Conservation (phyloP, 2,329 filamentous ascomycete species). For the Berkeleyomyces rouxiae region DNA sequence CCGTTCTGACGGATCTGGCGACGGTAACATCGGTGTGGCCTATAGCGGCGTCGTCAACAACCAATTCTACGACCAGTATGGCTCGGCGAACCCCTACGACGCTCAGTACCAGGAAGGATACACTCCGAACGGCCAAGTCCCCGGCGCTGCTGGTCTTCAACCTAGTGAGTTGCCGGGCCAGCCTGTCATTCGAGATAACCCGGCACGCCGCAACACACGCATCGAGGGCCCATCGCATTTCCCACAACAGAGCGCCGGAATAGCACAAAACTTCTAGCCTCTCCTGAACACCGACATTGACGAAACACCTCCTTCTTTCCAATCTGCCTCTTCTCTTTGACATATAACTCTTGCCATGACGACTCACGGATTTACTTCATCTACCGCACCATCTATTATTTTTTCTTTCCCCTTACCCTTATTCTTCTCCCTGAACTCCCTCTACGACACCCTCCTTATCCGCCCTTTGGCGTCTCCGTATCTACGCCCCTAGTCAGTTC, state of each 20-base stretch:
- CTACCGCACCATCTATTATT: background rate
- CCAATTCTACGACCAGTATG: slow-evolving; percentile 26
- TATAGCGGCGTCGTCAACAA: slow-evolving; percentile 31
- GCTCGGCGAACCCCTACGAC: slow-evolving; percentile 13
- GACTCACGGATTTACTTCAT: slow-evolving; percentile 1
- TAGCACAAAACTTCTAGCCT: slow-evolving; percentile 83
- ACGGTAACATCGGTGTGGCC: slow-evolving; percentile 27
- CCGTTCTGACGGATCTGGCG: slow-evolving; percentile 53
- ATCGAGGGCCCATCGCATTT: slow-evolving; percentile 85
- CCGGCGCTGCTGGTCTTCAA: background rate
- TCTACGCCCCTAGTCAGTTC: background rate
- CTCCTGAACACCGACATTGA: background rate
- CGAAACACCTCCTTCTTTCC: background rate
- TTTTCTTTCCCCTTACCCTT: slow-evolving; percentile 2
- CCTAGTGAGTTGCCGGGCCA: slow-evolving; percentile 35
- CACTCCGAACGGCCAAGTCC: background rate
- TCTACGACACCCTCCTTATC: background rate
- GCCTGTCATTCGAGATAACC: slow-evolving; percentile 84
- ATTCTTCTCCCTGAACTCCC: background rate
- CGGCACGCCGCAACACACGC: slow-evolving; percentile 77
- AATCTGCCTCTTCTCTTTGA: background rate
- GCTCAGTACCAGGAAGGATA: slow-evolving; percentile 11
- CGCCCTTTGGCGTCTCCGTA: background rate
- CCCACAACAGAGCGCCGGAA: slow-evolving; percentile 83
- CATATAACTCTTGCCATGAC: background rate